These are phyloP conservation scores for Trametes gibbosa DNA, from an alignment of 768 basidiomycete genomes.

Conservation along the genomic window DNA sequence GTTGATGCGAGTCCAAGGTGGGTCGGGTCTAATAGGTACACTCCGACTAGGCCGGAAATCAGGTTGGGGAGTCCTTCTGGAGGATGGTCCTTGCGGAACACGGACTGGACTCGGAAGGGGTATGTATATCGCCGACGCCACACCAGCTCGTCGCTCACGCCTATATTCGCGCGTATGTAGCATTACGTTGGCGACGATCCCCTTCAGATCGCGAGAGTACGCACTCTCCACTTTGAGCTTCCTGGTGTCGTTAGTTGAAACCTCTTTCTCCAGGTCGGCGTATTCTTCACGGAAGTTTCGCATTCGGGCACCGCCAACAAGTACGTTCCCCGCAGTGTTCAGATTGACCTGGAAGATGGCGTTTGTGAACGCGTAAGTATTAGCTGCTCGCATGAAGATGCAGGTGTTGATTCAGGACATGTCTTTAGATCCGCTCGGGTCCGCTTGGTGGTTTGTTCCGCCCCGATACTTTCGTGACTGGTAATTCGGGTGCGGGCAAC, in stretches of 20 bases:
- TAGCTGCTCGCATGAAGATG: background rate
- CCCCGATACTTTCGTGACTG: conserved; percentile 80
- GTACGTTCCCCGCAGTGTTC: conserved; percentile 88
- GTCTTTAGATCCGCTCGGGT: conserved; percentile 59
- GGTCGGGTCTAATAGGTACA: background rate
- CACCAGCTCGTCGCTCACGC: background rate
- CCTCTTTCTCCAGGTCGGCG: conserved; percentile 51
- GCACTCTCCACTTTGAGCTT: conserved; percentile 9
- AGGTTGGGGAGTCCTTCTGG: conserved; percentile 89
- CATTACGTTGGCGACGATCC: conserved; percentile 71
- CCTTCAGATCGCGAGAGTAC: conserved; percentile 69
- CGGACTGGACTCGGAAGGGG: conserved; percentile 71
- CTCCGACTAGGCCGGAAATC: conserved; percentile 55
- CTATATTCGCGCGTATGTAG: conserved; percentile 33
- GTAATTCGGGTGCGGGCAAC: conserved; percentile 72
- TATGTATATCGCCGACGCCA: conserved; percentile 29
- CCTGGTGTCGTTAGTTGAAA: background rate
- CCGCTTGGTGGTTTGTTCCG: conserved; percentile 73
- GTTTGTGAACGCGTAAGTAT: conserved; percentile 72
- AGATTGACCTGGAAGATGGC: conserved; percentile 86
- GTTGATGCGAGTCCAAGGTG: no score
- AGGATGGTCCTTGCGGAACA: conserved; percentile 83
- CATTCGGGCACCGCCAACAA: conserved; percentile 46
- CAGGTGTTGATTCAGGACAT: background rate
- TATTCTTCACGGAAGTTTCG: conserved; percentile 78